Percentiles rank a stretch among this genome's conserved stretches.
These are phyloP conservation scores for Pistacia integerrima DNA, from an alignment of 345 rosid species.

Conservation along the genomic window DNA sequence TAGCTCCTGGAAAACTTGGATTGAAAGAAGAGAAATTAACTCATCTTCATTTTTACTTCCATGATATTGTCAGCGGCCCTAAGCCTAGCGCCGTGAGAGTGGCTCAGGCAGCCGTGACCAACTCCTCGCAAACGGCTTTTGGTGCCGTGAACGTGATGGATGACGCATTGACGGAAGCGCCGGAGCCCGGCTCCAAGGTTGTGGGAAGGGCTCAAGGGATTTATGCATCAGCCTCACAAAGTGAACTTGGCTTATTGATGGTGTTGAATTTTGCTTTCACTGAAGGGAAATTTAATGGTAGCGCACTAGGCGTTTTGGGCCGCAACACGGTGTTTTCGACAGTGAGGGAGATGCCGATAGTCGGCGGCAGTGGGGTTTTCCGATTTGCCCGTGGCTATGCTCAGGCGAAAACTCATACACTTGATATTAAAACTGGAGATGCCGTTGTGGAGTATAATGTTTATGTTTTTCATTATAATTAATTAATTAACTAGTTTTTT, in stretches of 20 bases:
- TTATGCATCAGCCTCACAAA: conserved; percentile 40
- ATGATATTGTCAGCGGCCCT: conserved; percentile 45
- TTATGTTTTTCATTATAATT: conserved; percentile 40
- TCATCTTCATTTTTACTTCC: conserved; percentile 67
- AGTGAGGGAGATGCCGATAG: conserved; percentile 59
- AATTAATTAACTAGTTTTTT: background rate
- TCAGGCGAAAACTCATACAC: conserved; percentile 39
- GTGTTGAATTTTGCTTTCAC: conserved; percentile 54
- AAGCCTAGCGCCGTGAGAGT: conserved; percentile 46
- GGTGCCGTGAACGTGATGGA: conserved; percentile 53
- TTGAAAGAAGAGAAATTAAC: conserved; percentile 40
- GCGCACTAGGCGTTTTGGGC: conserved; percentile 51
- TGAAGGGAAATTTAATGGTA: conserved; percentile 64
- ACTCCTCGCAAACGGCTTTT: conserved; percentile 32
- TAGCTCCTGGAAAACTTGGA: conserved; percentile 24
- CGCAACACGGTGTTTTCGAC: conserved; percentile 35
- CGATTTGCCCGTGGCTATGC: conserved; percentile 60
- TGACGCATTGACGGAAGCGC: conserved; percentile 48
- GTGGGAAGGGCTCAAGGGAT: conserved; percentile 66
- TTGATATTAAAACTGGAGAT: conserved; percentile 24
- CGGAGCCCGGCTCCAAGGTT: conserved; percentile 41
- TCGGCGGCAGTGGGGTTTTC: conserved; percentile 66
- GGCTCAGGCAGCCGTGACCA: conserved; percentile 33
- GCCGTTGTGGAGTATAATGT: conserved; percentile 46
- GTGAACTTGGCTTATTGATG: conserved; percentile 40